Percentiles rank a stretch among this genome's conserved stretches.
phyloP scores from a whole-genome alignment of 192 early-diverging fungal genomes.

The Coemansia sp. region DNA sequence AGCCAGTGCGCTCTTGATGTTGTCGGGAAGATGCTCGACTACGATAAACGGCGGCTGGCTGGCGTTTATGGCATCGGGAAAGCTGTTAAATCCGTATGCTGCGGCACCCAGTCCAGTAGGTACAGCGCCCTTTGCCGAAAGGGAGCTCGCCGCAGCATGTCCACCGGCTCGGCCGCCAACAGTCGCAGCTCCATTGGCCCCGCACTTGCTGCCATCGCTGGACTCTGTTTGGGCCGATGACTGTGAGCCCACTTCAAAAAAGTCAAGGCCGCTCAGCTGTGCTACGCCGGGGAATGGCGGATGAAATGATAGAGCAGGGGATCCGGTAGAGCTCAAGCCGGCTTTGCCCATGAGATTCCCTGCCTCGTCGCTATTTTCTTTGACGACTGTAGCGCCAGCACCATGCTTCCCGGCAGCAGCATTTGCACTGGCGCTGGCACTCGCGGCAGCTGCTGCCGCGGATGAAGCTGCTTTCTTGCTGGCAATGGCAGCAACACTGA shows the following conservation, averaged over 20 bases:
- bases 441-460: not conserved
- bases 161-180: not conserved
- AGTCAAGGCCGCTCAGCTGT: constrained; percentile 43
- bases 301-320: not conserved
- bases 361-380: not conserved
- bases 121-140: too few relatives aligned
- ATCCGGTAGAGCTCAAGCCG: not conserved
- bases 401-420: not conserved
- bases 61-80: not conserved
- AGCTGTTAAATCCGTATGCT: not conserved
- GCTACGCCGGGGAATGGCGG: constrained; percentile 42
- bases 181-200: not conserved
- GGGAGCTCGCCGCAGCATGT: not conserved
- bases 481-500: constrained; percentile 40
- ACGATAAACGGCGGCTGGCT: constrained; percentile 4
- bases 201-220: constrained; percentile 1
- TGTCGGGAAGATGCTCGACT: constrained; percentile 22
- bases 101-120: too few relatives aligned
- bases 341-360: not conserved
- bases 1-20: constrained; percentile 27
- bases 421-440: not conserved
- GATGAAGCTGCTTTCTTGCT: constrained; percentile 9
- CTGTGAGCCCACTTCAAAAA: constrained; percentile 11
- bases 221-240: too few relatives aligned
- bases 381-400: not conserved